A percentile compares a stretch with the other conserved stretches of the same genome.
Conservation (phyloP, 768 basidiomycete genomes). For the Strobilomyces confusus region DNA sequence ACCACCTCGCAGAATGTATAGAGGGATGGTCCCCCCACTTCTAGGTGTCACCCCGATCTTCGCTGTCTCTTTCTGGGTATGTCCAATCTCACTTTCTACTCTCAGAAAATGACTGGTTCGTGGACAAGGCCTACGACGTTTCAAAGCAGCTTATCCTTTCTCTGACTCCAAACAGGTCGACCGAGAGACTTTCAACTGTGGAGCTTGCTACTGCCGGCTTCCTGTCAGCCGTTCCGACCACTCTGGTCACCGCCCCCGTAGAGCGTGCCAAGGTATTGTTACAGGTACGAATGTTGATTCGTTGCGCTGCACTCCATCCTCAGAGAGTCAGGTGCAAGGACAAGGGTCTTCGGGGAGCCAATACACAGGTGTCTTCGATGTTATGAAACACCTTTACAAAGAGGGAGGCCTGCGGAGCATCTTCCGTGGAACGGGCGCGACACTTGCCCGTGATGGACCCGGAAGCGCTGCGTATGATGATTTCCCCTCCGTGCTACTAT, state of each 20-base stretch:
- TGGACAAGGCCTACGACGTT: slow-evolving; percentile 78
- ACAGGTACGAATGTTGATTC: slow-evolving; percentile 50
- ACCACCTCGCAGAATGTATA: slow-evolving; percentile 61
- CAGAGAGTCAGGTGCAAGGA: slow-evolving; percentile 70
- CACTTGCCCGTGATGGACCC: slow-evolving; percentile 90
- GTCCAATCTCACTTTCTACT: not conserved
- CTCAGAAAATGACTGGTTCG: slow-evolving; percentile 8
- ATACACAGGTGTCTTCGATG: slow-evolving; percentile 91
- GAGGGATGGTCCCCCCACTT: slow-evolving; percentile 90
- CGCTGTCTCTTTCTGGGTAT: slow-evolving; percentile 95
- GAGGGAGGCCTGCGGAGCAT: slow-evolving; percentile 92
- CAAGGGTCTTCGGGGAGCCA: slow-evolving; percentile 67
- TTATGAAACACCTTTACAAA: slow-evolving; percentile 83
- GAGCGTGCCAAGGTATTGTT: slow-evolving; percentile 95
- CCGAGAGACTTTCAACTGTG: slow-evolving; percentile 54
- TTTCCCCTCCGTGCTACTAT: not conserved
- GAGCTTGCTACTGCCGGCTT: slow-evolving; percentile 94
- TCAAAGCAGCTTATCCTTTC: slow-evolving; percentile 83
- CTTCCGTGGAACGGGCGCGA: slow-evolving; percentile 91
- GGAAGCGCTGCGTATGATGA: slow-evolving; percentile 87
- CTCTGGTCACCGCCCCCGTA: slow-evolving; percentile 90
- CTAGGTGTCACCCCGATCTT: slow-evolving; percentile 97
- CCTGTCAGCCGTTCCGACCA: slow-evolving; percentile 89
- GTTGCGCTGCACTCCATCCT: not conserved
- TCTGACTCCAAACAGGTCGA: slow-evolving; percentile 73